phyloP scores from a whole-genome alignment of 2,329 filamentous ascomycete genomes.

The Aspergillus udagawae region DNA sequence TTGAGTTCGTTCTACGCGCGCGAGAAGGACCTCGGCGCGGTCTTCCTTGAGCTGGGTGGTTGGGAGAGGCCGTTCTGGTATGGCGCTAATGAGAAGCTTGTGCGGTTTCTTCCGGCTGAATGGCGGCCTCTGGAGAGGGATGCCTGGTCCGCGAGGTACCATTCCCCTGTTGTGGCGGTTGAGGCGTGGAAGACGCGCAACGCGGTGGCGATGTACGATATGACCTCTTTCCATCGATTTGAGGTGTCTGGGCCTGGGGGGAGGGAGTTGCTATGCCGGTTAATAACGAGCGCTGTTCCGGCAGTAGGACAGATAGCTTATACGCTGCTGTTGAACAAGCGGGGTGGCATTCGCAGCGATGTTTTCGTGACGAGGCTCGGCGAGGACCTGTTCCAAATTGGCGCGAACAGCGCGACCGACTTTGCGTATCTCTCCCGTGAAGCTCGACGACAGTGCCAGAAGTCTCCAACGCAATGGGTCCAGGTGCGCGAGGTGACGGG shows the following conservation, averaged over 20 bases:
- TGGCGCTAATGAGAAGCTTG: conserved; percentile 51
- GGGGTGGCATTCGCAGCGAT: conserved; percentile 55
- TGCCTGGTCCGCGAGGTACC: conserved; percentile 54
- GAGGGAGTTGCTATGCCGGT: conserved; percentile 50
- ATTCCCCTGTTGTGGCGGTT: conserved; percentile 56
- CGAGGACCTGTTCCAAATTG: conserved; percentile 47
- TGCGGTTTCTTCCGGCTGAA: conserved; percentile 48
- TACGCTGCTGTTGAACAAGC: conserved; percentile 52
- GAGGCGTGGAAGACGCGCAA: conserved; percentile 65
- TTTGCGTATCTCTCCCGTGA: conserved; percentile 52
- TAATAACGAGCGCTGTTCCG: conserved; percentile 40
- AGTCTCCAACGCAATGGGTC: conserved; percentile 40
- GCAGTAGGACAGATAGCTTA: conserved; percentile 52
- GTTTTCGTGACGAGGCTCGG: conserved; percentile 53
- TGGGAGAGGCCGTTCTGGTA: conserved; percentile 65
- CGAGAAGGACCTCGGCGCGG: conserved; percentile 49
- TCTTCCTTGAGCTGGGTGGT: conserved; percentile 55
- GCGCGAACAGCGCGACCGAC: conserved; percentile 54
- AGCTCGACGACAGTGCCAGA: conserved; percentile 47
- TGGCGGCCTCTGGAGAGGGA: conserved; percentile 57
- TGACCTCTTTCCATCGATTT: conserved; percentile 57
- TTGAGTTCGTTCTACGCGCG: conserved; percentile 56
- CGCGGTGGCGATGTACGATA: conserved; percentile 59
- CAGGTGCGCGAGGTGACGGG: conserved; percentile 58
- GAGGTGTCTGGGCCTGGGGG: conserved; percentile 58